phyloP scores from a whole-genome alignment of 1,139 yeast genomes.

The Candida labiduridarum region DNA sequence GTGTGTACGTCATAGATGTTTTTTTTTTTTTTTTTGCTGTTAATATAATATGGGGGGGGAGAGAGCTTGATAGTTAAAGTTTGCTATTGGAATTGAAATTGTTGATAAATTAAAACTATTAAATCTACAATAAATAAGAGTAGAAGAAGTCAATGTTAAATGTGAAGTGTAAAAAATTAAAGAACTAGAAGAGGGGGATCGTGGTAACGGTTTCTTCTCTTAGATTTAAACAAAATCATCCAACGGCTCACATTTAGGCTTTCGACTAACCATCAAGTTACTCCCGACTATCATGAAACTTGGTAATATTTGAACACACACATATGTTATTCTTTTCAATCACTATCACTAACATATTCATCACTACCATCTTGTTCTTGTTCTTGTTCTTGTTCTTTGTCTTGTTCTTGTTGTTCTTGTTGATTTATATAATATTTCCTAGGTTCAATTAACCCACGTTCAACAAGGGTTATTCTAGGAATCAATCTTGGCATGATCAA shows the following conservation, averaged over 20 bases:
- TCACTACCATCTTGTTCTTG: constrained; percentile 12
- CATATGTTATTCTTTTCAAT: constrained; percentile 16
- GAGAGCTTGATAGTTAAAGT: too few species aligned
- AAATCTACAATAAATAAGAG: too few species aligned
- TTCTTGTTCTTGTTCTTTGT: constrained; percentile 9
- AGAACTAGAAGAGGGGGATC: too few species aligned
- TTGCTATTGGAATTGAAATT: background rate
- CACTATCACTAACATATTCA: constrained; percentile 30
- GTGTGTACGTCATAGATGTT: background rate
- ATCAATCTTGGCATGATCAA: constrained; percentile 61
- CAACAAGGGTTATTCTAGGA: constrained; percentile 40
- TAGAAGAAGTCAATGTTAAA: background rate
- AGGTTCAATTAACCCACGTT: constrained; percentile 39
- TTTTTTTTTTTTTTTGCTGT: background rate
- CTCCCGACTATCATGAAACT: background rate
- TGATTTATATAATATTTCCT: constrained; percentile 35
- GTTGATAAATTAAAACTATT: background rate
- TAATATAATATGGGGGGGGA: too few species aligned
- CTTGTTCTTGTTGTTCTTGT: constrained; percentile 18
- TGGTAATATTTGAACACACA: background rate
- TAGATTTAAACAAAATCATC: too few species aligned
- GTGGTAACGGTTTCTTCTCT: too few species aligned
- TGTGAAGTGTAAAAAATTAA: background rate
- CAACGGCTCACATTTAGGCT: too few species aligned
- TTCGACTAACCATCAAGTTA: too few species aligned